Evolutionary conservation across 2,329 filamentous ascomycete genomes (phyloP).

Genomic region (Lecanosticta acicola): DNA sequence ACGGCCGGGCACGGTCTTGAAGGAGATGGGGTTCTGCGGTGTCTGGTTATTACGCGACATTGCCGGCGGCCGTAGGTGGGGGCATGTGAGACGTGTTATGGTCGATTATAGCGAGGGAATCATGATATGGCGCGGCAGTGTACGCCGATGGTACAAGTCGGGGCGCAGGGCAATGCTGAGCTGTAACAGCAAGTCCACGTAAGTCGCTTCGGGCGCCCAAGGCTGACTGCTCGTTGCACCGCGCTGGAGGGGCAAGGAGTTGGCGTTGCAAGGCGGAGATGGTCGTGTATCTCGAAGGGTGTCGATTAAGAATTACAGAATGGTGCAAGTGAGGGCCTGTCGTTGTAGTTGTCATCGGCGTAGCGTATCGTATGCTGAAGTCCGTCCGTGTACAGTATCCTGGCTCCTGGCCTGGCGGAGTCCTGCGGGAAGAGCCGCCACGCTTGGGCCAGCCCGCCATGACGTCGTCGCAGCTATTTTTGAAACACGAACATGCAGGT

Average conservation of each 20-base stretch:
- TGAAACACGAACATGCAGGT: neutral
- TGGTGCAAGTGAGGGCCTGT: neutral
- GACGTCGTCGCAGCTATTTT: neutral
- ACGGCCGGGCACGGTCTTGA: slow-evolving; percentile 81
- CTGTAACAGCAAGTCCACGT: neutral
- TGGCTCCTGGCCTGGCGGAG: too few relatives aligned
- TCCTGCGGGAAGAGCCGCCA: too few relatives aligned
- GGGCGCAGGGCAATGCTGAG: neutral
- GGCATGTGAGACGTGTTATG: neutral
- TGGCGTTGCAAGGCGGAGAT: too few relatives aligned
- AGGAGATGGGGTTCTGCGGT: slow-evolving; percentile 43
- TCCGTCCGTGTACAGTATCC: too few relatives aligned
- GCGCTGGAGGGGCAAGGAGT: neutral
- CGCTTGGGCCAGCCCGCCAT: too few relatives aligned
- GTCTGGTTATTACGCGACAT: slow-evolving; percentile 20
- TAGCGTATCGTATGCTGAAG: neutral
- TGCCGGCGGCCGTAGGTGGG: slow-evolving; percentile 3
- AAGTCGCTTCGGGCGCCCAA: neutral
- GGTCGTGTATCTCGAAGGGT: too few relatives aligned
- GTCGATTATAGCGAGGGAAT: neutral
- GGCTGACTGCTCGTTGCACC: neutral
- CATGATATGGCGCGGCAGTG: neutral
- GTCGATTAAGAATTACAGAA: slow-evolving; percentile 1
- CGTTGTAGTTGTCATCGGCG: neutral
- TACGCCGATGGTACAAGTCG: neutral